Percentiles rank a stretch among this genome's conserved stretches.
Evolutionary conservation across 1,284 basidiomycete species (phyloP).

Genomic region (Trichosporon sp.): DNA sequence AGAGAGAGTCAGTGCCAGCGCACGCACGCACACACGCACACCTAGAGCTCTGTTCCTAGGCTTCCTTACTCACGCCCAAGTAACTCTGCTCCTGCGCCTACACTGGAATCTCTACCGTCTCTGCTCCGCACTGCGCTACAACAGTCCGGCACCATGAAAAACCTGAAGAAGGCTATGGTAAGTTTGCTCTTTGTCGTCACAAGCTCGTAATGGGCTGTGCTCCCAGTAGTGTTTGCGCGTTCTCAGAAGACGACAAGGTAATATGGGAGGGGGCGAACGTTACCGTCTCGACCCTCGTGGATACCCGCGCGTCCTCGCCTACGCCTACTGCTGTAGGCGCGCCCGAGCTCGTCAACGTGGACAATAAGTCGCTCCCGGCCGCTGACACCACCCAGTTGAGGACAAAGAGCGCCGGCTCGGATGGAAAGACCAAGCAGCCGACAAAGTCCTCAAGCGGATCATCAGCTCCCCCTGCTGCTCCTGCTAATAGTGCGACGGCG

Average conservation of each 20-base stretch:
- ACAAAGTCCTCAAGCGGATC: constrained; percentile 27
- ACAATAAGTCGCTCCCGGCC: too few relatives aligned
- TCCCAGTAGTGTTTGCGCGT: neutral
- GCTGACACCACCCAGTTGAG: constrained; percentile 21
- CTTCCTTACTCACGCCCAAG: neutral
- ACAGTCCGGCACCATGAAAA: constrained; percentile 63
- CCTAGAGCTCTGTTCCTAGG: neutral
- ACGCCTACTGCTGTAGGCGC: neutral
- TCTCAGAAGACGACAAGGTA: neutral
- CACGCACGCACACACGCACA: neutral
- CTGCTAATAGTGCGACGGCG: constrained; percentile 2
- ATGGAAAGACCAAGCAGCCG: constrained; percentile 41
- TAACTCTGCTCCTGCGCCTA: neutral
- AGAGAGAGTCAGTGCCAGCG: constrained; percentile 1
- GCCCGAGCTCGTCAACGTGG: neutral
- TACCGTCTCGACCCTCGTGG: neutral
- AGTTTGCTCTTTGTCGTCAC: constrained; percentile 24
- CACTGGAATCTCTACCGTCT: neutral
- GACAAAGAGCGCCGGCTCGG: constrained; percentile 34
- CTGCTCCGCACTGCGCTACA: neutral
- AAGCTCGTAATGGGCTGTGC: neutral
- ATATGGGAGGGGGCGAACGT: neutral
- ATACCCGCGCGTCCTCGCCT: neutral
- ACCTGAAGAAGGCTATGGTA: constrained; percentile 81
- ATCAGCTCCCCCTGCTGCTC: constrained; percentile 48